Conservation (phyloP, 805 yeast species). For the Kurtzmaniella fragi region DNA sequence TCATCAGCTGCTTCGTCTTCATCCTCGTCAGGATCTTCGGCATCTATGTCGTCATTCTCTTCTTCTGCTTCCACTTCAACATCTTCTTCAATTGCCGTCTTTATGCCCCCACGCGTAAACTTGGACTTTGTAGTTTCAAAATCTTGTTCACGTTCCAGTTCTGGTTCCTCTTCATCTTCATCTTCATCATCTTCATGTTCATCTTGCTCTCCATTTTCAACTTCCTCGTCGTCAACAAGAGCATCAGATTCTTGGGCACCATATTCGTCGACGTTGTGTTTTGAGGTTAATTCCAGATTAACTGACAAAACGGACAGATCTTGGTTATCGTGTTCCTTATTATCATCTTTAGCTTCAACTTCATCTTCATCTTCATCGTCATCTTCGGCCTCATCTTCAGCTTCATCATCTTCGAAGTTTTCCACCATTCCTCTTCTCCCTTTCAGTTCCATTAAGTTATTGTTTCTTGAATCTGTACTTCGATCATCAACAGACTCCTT, state of each 20-base stretch:
- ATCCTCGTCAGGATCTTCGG: conserved; percentile 8
- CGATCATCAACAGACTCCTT: conserved; percentile 3
- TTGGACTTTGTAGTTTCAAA: conserved; percentile 8
- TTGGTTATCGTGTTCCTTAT: neutral
- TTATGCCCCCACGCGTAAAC: neutral
- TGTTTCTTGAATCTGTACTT: neutral
- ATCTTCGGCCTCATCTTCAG: conserved; percentile 12
- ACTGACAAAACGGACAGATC: conserved; percentile 7
- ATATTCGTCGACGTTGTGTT: conserved; percentile 8
- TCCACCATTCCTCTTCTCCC: conserved; percentile 2
- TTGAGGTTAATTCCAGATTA: conserved; percentile 7
- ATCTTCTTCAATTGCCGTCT: conserved; percentile 12
- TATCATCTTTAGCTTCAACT: conserved; percentile 4
- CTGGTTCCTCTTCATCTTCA: conserved; percentile 14
- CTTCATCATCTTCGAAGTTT: conserved; percentile 16
- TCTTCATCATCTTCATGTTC: conserved; percentile 13
- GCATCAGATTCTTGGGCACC: conserved; percentile 12
- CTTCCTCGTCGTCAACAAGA: conserved; percentile 16
- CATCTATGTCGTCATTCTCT: conserved; percentile 10
- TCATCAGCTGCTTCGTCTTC: conserved; percentile 10
- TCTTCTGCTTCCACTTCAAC: conserved; percentile 11
- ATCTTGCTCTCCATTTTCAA: conserved; percentile 13
- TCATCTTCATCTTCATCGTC: conserved; percentile 7
- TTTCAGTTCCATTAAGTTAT: conserved; percentile 2
- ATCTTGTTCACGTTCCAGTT: conserved; percentile 12